phyloP scores from a whole-genome alignment of 208 protist species.

The Wallacemonas sp. region DNA sequence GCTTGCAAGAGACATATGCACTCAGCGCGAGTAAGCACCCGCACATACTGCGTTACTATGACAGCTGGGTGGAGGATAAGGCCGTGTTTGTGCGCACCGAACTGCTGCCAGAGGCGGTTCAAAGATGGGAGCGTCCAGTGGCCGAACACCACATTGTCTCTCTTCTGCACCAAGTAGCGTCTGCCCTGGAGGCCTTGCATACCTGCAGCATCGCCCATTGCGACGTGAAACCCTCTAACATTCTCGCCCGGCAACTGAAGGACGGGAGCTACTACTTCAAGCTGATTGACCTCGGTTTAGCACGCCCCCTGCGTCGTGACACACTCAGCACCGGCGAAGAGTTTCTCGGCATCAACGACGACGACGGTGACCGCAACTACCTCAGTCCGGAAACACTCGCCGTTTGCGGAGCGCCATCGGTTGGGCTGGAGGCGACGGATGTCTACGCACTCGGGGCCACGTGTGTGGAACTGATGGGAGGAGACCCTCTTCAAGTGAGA shows the following conservation, averaged over 20 bases:
- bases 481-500: slow-evolving; percentile 33
- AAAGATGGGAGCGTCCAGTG: slow-evolving; percentile 36
- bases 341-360: slow-evolving; percentile 73
- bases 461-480: slow-evolving; percentile 72
- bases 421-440: slow-evolving; percentile 56
- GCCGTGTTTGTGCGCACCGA: slow-evolving; percentile 81
- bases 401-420: slow-evolving; percentile 18
- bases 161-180: slow-evolving; percentile 68
- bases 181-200: slow-evolving; percentile 77
- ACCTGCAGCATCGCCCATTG: slow-evolving; percentile 73
- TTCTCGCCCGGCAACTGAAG: slow-evolving; percentile 37
- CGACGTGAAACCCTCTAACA: slow-evolving; percentile 87
- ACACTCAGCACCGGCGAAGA: slow-evolving; percentile 37
- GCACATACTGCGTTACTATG: slow-evolving; percentile 84
- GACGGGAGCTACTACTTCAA: slow-evolving; percentile 62
- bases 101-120: slow-evolving; percentile 45
- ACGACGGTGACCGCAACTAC: slow-evolving; percentile 85
- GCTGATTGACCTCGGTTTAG: slow-evolving; percentile 86
- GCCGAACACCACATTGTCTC: slow-evolving; percentile 40
- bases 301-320: slow-evolving; percentile 35
- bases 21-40: slow-evolving; percentile 69
- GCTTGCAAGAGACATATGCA: slow-evolving; percentile 79
- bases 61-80: slow-evolving; percentile 85
- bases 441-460: slow-evolving; percentile 89
- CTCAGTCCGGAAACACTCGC: slow-evolving; percentile 69